These are phyloP conservation scores for Pisolithus tinctorius DNA, from an alignment of 768 basidiomycete genomes.

Conservation along the genomic window DNA sequence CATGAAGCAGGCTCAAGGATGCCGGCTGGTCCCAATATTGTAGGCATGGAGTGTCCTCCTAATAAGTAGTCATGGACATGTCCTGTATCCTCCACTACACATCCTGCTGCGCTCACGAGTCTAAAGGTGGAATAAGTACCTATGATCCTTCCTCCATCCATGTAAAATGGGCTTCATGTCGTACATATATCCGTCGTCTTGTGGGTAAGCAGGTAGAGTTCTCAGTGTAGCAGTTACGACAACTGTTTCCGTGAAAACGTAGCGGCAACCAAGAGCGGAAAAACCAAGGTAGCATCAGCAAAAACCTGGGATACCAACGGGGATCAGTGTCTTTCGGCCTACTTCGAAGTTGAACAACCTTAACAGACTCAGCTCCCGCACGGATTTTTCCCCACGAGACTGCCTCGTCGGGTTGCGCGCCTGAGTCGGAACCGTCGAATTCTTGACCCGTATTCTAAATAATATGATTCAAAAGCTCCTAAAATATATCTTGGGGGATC, in stretches of 20 bases:
- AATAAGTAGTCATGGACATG: neutral
- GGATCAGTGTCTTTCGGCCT: constrained; percentile 4
- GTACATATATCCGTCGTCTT: neutral
- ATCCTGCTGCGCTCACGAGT: too few species aligned
- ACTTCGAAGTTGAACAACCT: constrained; percentile 39
- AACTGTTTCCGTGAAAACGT: constrained; percentile 64
- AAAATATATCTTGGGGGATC: constrained; percentile 14
- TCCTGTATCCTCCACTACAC: neutral
- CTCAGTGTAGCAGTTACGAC: neutral
- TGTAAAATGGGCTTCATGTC: neutral
- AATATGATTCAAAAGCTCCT: neutral
- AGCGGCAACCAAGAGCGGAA: constrained; percentile 91
- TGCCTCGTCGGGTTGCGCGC: constrained; percentile 95
- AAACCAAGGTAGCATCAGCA: constrained; percentile 92
- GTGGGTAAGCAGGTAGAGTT: neutral
- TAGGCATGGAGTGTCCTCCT: neutral
- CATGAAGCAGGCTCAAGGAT: constrained; percentile 6
- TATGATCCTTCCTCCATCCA: too few species aligned
- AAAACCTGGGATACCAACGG: constrained; percentile 86
- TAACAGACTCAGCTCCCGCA: constrained; percentile 73
- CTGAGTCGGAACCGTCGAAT: constrained; percentile 97
- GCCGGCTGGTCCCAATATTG: neutral
- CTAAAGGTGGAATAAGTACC: too few species aligned
- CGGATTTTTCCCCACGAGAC: constrained; percentile 99
- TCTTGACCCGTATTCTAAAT: constrained; percentile 94